Base-by-base conservation (phyloP, 768 basidiomycete species). In the Kwoniella sp. region DNA sequence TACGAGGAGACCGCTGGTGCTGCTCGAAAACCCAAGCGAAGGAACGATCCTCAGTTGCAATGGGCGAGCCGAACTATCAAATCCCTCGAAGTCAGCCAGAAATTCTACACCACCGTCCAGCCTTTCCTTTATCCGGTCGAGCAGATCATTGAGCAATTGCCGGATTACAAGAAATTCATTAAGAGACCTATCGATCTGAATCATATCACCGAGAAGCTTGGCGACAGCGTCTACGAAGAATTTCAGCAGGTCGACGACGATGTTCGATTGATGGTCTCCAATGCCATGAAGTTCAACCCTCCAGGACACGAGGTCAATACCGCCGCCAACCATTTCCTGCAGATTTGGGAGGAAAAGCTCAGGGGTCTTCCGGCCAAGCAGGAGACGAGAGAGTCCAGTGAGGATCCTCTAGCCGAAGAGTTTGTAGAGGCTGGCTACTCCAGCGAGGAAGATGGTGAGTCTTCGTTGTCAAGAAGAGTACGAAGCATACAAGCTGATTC, bases 71-170 rank as follows among this genome's bases (percentile, higher is more conserved):
- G 89, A 81, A 81, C 94, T 20, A 79, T 96, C 70, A 83, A 82
- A 63, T 90, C 93, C 67, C 77, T 98, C 28, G 69, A 78, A 66
- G 83, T 88, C 74, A 87, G 88, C 78, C 92, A 93, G 83, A 88
- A 90, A 75, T 87, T 92, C 72, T 87, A 84, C 75, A 74, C 81
- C 37, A 82, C 88, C 63, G 92, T 91, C 0, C 84, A 85, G 76
- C 91, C 92, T 4, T 99, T 99, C 83, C 90, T 94, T 71, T 90
- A 92, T 78, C 93, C 96, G 65, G 93, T 99, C 71, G 92, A 92
- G 90, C 79, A 79, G 89, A 87, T 69, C 41, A 64, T 74, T 29
- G 53, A 52, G 22, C 86, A 88, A 34, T 85, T 97, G 53, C 95
- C 94, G 0, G 84, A 85, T 22, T 99, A 99, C 80, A 87, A 88